Conservation (phyloP, 23 red algal species). For the Gracilaria caudata region DNA sequence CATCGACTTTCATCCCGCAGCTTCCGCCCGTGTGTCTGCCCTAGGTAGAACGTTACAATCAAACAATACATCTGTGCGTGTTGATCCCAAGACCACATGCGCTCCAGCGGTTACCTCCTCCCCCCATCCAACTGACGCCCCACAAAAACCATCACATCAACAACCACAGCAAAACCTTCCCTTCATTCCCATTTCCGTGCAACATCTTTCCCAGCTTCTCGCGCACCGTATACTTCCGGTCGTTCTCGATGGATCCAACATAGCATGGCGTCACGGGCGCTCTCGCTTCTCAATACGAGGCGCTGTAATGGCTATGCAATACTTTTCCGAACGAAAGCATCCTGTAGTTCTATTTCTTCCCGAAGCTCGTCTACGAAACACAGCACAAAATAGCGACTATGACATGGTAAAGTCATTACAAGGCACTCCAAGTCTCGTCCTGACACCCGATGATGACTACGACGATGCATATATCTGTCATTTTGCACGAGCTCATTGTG, state of each 20-base stretch:
- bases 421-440: conserved; percentile 35
- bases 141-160: background rate
- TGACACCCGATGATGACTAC: conserved; percentile 73
- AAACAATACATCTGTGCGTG: background rate
- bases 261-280: conserved; percentile 76
- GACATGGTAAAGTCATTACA: conserved; percentile 16
- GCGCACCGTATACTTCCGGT: conserved; percentile 19
- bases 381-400: conserved; percentile 7
- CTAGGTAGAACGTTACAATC: background rate
- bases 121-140: background rate
- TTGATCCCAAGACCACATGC: background rate
- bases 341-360: conserved; percentile 69
- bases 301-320: conserved; percentile 44
- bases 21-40: background rate
- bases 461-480: conserved; percentile 75
- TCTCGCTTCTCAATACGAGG: conserved; percentile 63
- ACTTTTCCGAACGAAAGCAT: conserved; percentile 53
- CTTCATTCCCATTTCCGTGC: background rate
- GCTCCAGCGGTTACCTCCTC: background rate
- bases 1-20: conserved; percentile 16
- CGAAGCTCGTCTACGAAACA: conserved; percentile 44
- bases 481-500: conserved; percentile 51
- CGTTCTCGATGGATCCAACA: conserved; percentile 81
- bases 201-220: background rate
- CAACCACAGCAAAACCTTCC: background rate